A percentile compares a stretch with the other conserved stretches of the same genome.
Conservation (phyloP, 306 rosid genomes). For the Cicer bijugum region DNA sequence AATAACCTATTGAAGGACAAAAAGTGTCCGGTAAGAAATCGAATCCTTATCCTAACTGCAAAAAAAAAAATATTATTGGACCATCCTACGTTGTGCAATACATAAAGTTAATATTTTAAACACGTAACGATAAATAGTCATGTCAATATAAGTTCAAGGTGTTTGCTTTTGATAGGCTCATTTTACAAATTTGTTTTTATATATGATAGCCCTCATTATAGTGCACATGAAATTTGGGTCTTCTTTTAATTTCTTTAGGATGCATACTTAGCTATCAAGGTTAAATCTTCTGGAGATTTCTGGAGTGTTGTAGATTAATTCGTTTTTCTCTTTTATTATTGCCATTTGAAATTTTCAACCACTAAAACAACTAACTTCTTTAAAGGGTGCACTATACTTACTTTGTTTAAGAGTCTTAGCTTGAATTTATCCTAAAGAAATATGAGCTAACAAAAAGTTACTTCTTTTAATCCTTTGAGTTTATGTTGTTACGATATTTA, state of each 20-base stretch:
- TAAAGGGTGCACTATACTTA: constrained; percentile 11
- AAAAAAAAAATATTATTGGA: constrained; percentile 34
- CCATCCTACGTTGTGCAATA: constrained; percentile 34
- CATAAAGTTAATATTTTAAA: constrained; percentile 36
- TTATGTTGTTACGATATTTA: too few relatives aligned
- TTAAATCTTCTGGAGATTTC: constrained; percentile 29
- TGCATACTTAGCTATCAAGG: constrained; percentile 35
- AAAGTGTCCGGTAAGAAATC: constrained; percentile 11
- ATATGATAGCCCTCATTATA: constrained; percentile 33
- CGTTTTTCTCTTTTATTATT: constrained; percentile 21
- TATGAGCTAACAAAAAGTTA: too few relatives aligned
- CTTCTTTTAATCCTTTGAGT: too few relatives aligned
- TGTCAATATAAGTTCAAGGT: constrained; percentile 39
- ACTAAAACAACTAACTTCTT: constrained; percentile 15
- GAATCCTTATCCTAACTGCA: constrained; percentile 52
- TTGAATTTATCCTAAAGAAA: constrained; percentile 13
- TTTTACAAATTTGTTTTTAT: constrained; percentile 34
- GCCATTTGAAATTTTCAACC: background rate
- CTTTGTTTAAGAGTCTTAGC: constrained; percentile 8
- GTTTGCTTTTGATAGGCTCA: constrained; percentile 36
- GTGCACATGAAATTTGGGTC: constrained; percentile 29
- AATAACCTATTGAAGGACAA: background rate
- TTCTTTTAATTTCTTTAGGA: constrained; percentile 30
- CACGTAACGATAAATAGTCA: constrained; percentile 40
- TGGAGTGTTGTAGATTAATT: constrained; percentile 4